Percentiles rank a stretch among this genome's conserved stretches.
phyloP scores from a whole-genome alignment of 176 grass and related monocot genomes.

The Pontederia crassipes region DNA sequence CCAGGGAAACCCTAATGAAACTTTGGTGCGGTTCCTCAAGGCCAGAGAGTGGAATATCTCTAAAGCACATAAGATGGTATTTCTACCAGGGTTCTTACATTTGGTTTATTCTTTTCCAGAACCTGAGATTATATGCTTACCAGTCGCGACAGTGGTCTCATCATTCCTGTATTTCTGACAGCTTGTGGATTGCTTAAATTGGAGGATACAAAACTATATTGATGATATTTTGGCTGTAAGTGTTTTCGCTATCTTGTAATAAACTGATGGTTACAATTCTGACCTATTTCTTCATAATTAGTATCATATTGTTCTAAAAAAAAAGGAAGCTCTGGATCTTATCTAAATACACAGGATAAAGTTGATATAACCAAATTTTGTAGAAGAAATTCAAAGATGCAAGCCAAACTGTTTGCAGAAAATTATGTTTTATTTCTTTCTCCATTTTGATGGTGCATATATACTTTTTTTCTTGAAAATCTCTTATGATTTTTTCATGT shows the following conservation, averaged over 20 bases:
- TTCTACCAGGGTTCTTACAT: slow-evolving; percentile 6
- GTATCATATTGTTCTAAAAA: too few species aligned
- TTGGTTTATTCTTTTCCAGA: not conserved
- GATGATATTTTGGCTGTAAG: slow-evolving; percentile 69
- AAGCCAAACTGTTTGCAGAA: too few species aligned
- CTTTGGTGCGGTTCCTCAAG: slow-evolving; percentile 72
- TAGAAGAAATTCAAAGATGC: not conserved
- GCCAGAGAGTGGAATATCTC: slow-evolving; percentile 73
- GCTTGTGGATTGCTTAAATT: slow-evolving; percentile 77
- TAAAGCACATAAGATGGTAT: slow-evolving; percentile 86
- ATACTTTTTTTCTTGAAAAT: too few species aligned
- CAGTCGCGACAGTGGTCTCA: not conserved
- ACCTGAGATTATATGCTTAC: not conserved
- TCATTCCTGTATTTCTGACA: slow-evolving; percentile 21
- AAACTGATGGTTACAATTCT: too few species aligned
- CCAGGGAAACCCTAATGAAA: slow-evolving; percentile 72
- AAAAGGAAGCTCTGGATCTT: too few species aligned
- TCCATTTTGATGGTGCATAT: too few species aligned
- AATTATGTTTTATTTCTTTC: too few species aligned
- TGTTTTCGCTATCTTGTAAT: slow-evolving; percentile 13
- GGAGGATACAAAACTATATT: slow-evolving; percentile 90
- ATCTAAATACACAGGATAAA: too few species aligned
- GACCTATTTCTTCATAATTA: too few species aligned
- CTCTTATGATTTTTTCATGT: too few species aligned
- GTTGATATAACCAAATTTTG: not conserved